phyloP scores from a whole-genome alignment of 192 early-diverging fungal species.

The Helicostylum pulchrum region DNA sequence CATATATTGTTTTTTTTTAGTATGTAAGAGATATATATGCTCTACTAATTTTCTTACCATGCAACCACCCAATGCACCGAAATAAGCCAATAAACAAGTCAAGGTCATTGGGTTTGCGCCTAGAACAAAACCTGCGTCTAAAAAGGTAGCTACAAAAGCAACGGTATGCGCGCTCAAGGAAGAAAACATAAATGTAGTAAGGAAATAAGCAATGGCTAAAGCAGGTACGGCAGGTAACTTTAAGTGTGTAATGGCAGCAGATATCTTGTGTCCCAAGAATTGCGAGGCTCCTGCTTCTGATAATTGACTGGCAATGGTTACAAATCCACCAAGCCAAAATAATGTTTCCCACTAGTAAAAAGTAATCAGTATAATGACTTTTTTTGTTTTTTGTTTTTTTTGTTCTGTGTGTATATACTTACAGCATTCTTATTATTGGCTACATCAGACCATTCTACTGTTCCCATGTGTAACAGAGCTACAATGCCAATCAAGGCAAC shows the following conservation, averaged over 20 bases:
- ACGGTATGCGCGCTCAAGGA: conserved; percentile 71
- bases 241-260: conserved; percentile 33
- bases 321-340: conserved; percentile 79
- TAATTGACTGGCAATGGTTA: conserved; percentile 73
- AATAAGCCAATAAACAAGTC: conserved; percentile 57
- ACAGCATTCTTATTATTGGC: conserved; percentile 59
- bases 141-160: conserved; percentile 65
- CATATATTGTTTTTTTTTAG: too few species aligned
- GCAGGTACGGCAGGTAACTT: conserved; percentile 36
- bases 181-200: conserved; percentile 74
- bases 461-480: conserved; percentile 51
- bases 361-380: background rate
- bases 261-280: conserved; percentile 60
- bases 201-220: conserved; percentile 60
- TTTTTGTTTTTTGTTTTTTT: background rate
- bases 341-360: conserved; percentile 69
- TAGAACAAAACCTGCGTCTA: conserved; percentile 66
- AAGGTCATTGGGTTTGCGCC: conserved; percentile 53
- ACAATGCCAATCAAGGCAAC: conserved; percentile 65
- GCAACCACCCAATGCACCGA: conserved; percentile 61
- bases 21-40: conserved; percentile 7
- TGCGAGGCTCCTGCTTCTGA: conserved; percentile 63
- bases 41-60: conserved; percentile 37
- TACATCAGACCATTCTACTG: conserved; percentile 66
- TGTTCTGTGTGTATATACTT: too few species aligned